These are phyloP conservation scores for Fusarium circinatum DNA, from an alignment of 2,329 filamentous ascomycete species.

Conservation along the genomic window DNA sequence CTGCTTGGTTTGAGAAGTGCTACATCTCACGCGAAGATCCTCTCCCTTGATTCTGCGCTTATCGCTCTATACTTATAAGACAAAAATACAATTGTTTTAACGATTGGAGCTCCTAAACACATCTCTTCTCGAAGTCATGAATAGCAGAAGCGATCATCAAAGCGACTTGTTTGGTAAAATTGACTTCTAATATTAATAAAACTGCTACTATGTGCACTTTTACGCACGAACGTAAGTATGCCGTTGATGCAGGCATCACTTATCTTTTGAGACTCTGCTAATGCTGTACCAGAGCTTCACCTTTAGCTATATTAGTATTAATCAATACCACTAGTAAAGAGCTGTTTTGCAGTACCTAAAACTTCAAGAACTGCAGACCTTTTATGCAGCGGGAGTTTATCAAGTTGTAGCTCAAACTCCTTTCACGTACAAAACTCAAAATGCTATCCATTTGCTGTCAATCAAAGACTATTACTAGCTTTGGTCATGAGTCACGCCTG, in stretches of 20 bases:
- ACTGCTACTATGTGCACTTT: background rate
- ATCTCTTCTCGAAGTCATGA: background rate
- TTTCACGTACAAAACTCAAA: background rate
- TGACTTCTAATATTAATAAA: background rate
- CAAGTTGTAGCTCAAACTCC: accelerated
- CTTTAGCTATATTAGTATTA: background rate
- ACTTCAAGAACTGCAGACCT: too few species aligned
- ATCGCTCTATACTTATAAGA: background rate
- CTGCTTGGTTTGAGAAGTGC: background rate
- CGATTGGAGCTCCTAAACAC: background rate
- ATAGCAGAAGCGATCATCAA: background rate
- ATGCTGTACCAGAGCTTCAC: background rate
- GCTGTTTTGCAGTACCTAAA: too few species aligned
- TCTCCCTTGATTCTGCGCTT: background rate
- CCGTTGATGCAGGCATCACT: background rate
- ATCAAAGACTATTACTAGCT: too few species aligned
- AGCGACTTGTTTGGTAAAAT: background rate
- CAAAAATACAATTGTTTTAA: background rate
- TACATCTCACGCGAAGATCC: accelerated
- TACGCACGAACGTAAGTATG: background rate
- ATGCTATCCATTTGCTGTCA: background rate
- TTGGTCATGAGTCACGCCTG: background rate
- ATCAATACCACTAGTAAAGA: background rate
- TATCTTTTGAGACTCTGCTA: background rate
- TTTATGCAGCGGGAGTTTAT: background rate